phyloP scores from a whole-genome alignment of 352 stramenopile genomes.

The Pythium brachiatum region DNA sequence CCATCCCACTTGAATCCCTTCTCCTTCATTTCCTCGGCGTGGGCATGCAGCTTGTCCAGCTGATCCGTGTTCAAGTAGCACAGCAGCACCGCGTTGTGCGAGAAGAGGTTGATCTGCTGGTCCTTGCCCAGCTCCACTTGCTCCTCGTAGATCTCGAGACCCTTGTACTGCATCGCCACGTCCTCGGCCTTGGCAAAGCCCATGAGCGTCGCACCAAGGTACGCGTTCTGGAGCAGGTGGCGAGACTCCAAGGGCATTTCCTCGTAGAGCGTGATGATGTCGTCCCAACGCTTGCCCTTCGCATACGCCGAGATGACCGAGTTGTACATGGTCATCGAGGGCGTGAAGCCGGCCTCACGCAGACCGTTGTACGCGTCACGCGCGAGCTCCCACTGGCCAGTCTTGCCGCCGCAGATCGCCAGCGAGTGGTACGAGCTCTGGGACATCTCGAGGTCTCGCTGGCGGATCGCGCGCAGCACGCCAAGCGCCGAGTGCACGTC shows the following conservation, averaged over 20 bases:
- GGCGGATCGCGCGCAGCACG: conserved; percentile 61
- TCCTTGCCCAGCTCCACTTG: conserved; percentile 26
- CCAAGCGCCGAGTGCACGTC: conserved; percentile 71
- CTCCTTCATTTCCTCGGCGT: conserved; percentile 62
- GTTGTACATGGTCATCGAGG: conserved; percentile 75
- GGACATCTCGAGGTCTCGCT: conserved; percentile 62
- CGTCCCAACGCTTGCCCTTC: conserved; percentile 70
- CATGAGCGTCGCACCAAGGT: conserved; percentile 76
- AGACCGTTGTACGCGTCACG: conserved; percentile 58
- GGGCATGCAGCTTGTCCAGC: conserved; percentile 51
- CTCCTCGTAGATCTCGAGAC: conserved; percentile 59
- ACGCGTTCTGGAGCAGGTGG: conserved; percentile 40
- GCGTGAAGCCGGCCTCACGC: conserved; percentile 45
- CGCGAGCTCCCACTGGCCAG: conserved; percentile 64
- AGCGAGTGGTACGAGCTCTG: conserved; percentile 80
- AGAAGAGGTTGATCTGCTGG: conserved; percentile 63
- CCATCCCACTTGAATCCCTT: conserved; percentile 61
- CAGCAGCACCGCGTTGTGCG: conserved; percentile 64
- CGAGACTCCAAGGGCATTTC: conserved; percentile 45
- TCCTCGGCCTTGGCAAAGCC: conserved; percentile 57
- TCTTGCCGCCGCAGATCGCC: conserved; percentile 76
- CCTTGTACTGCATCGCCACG: conserved; percentile 29
- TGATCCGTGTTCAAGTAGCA: conserved; percentile 54
- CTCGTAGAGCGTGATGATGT: conserved; percentile 62
- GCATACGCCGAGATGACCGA: conserved; percentile 77